Base-by-base conservation (phyloP, 768 basidiomycete genomes). In the Tubosaeta brunneosetosa region DNA sequence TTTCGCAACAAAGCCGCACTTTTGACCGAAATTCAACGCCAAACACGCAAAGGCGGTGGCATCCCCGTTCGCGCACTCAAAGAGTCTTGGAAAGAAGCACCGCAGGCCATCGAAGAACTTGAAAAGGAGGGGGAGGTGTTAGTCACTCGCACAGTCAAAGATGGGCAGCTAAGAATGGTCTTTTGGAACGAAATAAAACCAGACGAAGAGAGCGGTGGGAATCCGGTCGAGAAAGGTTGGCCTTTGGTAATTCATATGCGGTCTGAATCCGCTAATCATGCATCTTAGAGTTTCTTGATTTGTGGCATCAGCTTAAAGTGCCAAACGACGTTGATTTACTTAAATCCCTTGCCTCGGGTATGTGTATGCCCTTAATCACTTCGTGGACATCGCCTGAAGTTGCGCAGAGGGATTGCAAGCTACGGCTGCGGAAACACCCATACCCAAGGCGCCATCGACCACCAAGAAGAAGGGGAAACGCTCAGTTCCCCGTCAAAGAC, bases 111-210 rank as follows among this genome's bases (percentile, higher is more conserved):
- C 41, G 90, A 93, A 64, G 90, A 94, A 67, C 76, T 94, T n/a
- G 91, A 92, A 66, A 81, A 87, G 63, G 87, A 90, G 60, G 91
- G 91, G 1, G 88, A 92, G 51, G 89, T 93, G 1, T 77, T 93
- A 37, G 88, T 92, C n/a, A 94, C 88, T 16, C 78, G 92, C 42
- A 89, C 89, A 0, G 72, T 80, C 44, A 94, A 91, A 64, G 91
- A 94, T 60, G 86, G 86, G 0, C 85, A 89, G 58, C 71, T 88
- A 64, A 79, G 85, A 47, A 86, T 88, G 82, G 91, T 91, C 1
- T 92, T 91, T 60, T 93, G 86, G 85, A 94, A 94, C 57, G 91
- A 94, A 68, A 80, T 92, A 54, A 88, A 88, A 62, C 83, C 86
- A 1, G 82, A 76, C 26, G 85, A 88, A 56, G 84, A 88, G 41